Percentiles rank a stretch among this genome's conserved stretches.
These are phyloP conservation scores for Penicillium olsonii DNA, from an alignment of 2,329 filamentous ascomycete species.

Conservation along the genomic window DNA sequence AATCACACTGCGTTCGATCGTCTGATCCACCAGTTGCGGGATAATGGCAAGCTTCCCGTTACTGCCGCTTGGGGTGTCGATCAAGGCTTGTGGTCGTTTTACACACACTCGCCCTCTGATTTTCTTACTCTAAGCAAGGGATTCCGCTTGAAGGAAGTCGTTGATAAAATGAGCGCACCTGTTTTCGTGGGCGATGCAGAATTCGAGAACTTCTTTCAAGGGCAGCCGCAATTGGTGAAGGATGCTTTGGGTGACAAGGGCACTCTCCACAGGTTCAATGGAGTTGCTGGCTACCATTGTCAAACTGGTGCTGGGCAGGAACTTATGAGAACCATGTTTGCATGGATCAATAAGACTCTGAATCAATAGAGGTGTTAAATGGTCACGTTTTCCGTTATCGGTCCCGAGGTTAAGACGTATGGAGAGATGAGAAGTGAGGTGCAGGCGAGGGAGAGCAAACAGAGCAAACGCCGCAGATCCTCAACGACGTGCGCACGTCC, in stretches of 20 bases:
- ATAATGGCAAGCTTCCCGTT: constrained; percentile 11
- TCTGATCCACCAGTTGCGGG: background rate
- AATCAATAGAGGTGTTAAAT: too few species aligned
- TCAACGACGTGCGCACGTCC: too few species aligned
- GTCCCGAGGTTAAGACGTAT: too few species aligned
- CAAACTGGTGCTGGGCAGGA: constrained; percentile 21
- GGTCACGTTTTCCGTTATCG: too few species aligned
- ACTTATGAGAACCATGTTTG: constrained; percentile 4
- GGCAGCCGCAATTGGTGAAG: constrained; percentile 19
- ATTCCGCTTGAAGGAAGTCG: background rate
- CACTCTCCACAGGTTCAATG: constrained; percentile 21
- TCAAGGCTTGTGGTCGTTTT: constrained; percentile 40
- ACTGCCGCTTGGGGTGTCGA: constrained; percentile 33
- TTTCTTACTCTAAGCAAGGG: constrained; percentile 21
- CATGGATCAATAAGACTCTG: constrained; percentile 12
- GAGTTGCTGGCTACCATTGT: constrained; percentile 26
- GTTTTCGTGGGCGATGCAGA: constrained; percentile 26
- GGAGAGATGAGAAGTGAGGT: too few species aligned
- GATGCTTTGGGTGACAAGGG: constrained; percentile 20
- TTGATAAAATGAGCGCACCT: constrained; percentile 25
- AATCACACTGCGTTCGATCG: background rate
- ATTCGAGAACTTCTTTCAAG: constrained; percentile 20
- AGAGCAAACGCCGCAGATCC: too few species aligned
- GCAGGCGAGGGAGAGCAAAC: too few species aligned
- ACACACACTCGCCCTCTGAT: constrained; percentile 30